phyloP scores from a whole-genome alignment of 1,284 basidiomycete species.

The Rhodofomes roseus region DNA sequence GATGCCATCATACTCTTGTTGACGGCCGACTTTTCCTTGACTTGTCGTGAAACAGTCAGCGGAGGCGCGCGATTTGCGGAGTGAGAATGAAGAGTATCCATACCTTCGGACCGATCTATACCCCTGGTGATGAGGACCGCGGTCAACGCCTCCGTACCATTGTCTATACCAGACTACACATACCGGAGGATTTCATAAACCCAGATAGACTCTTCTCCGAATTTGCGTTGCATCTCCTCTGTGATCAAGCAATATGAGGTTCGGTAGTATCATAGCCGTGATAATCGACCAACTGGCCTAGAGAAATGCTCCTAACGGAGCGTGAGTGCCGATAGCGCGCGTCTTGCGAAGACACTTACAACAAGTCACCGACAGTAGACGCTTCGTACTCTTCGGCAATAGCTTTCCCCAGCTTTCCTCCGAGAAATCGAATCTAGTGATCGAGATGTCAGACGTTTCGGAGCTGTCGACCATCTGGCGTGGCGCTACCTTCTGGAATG shows the following conservation, averaged over 20 bases:
- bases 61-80: conserved; percentile 5
- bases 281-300: conserved; percentile 35
- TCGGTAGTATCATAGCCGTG: not conserved
- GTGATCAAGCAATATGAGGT: conserved; percentile 8
- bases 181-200: conserved; percentile 82
- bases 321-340: not conserved
- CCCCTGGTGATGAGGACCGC: conserved; percentile 48
- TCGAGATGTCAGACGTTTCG: not conserved
- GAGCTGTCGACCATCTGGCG: not conserved
- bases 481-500: conserved; percentile 76
- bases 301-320: conserved; percentile 38
- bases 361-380: conserved; percentile 84
- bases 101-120: conserved; percentile 88
- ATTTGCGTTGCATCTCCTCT: conserved; percentile 82
- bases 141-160: not conserved
- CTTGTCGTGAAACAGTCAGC: conserved; percentile 35
- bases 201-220: conserved; percentile 86
- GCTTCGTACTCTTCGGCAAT: conserved; percentile 87
- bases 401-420: conserved; percentile 90
- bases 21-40: conserved; percentile 79
- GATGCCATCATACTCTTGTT: conserved; percentile 93
- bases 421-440: conserved; percentile 85
- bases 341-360: conserved; percentile 46
- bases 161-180: conserved; percentile 13
- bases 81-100: conserved; percentile 4